A percentile compares a stretch with the other conserved stretches of the same genome.
Evolutionary conservation across 441 rosid genomes (phyloP).

Genomic region (Sinapis alba): DNA sequence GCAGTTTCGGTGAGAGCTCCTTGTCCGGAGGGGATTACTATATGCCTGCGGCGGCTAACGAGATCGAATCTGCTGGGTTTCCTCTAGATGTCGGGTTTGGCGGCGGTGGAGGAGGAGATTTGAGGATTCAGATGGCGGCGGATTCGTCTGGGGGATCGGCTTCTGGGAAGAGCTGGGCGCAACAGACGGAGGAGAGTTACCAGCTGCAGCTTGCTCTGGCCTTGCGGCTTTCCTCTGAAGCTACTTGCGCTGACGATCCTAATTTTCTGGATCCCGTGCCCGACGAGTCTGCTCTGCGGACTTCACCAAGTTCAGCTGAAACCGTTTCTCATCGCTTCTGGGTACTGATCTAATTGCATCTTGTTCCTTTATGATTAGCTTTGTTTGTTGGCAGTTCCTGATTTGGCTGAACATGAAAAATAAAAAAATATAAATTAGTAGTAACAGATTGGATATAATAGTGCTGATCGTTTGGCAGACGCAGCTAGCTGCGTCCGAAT

Average conservation of each 20-base stretch:
- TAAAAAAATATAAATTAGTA: not conserved
- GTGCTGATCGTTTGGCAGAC: too few species aligned
- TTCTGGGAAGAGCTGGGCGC: slow-evolving; percentile 95
- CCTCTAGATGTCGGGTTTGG: slow-evolving; percentile 54
- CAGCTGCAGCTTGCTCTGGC: slow-evolving; percentile 98
- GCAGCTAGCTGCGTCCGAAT: too few species aligned
- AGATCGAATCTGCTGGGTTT: slow-evolving; percentile 66
- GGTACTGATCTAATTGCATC: slow-evolving; percentile 49
- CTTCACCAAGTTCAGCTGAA: slow-evolving; percentile 64
- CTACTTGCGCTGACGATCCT: slow-evolving; percentile 92
- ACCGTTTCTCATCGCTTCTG: slow-evolving; percentile 89
- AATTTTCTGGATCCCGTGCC: slow-evolving; percentile 85
- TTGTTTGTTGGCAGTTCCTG: slow-evolving; percentile 9
- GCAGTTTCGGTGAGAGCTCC: slow-evolving; percentile 95
- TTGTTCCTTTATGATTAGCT: not conserved
- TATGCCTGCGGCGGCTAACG: slow-evolving; percentile 62
- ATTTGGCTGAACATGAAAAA: not conserved
- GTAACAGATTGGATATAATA: slow-evolving; percentile 1
- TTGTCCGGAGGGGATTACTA: slow-evolving; percentile 91
- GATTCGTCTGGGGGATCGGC: slow-evolving; percentile 51
- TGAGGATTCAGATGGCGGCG: slow-evolving; percentile 45
- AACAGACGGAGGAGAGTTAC: slow-evolving; percentile 98
- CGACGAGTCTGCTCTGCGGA: slow-evolving; percentile 61
- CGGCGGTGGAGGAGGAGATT: slow-evolving; percentile 48
- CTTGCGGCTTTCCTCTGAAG: slow-evolving; percentile 80